A percentile compares a stretch with the other conserved stretches of the same genome.
Evolutionary conservation across 306 rosid species (phyloP).

Genomic region (Rubus idaeus): DNA sequence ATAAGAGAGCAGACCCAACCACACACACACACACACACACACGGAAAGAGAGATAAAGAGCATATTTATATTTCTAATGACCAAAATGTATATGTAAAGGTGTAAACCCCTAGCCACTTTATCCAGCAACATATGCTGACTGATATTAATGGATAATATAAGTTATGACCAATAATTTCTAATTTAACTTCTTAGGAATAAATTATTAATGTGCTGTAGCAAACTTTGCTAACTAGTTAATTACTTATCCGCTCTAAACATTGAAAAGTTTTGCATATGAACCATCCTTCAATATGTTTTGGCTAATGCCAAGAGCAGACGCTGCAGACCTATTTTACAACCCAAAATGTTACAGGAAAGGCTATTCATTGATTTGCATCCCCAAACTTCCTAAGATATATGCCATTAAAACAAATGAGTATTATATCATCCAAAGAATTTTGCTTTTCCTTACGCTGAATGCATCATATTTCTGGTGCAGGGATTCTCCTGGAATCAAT

Average conservation of each 20-base stretch:
- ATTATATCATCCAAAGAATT: neutral
- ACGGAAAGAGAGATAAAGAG: neutral
- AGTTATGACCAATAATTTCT: neutral
- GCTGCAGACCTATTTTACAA: neutral
- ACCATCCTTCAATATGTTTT: conserved; percentile 1
- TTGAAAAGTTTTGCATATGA: neutral
- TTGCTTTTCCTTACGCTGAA: conserved; percentile 57
- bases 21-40: neutral
- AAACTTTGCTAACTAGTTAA: neutral
- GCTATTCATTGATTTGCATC: neutral
- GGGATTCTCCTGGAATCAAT: conserved; percentile 68
- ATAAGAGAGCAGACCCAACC: neutral
- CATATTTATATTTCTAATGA: neutral
- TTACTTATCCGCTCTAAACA: neutral
- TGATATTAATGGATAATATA: neutral
- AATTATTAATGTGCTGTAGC: neutral
- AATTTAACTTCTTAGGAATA: neutral
- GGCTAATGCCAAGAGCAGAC: neutral
- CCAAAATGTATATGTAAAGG: neutral
- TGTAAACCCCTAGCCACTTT: neutral
- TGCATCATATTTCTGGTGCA: conserved; percentile 69
- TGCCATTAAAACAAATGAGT: neutral
- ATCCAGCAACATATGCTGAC: neutral
- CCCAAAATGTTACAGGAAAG: neutral
- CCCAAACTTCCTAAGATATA: neutral